Evolutionary conservation across 2,329 filamentous ascomycete species (phyloP).

Genomic region (Septoria petroselini): DNA sequence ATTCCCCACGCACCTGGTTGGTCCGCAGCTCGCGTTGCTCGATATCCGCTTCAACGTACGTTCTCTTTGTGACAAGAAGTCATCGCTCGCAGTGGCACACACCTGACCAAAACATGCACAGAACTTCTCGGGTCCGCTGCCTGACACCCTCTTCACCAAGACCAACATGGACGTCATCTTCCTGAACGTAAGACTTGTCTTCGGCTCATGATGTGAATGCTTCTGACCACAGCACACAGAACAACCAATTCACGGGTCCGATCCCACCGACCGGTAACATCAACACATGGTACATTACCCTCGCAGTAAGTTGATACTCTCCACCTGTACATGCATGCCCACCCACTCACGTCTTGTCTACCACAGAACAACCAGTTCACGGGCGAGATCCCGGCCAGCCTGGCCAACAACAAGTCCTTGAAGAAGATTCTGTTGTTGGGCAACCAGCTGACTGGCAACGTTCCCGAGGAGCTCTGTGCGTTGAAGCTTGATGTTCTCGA

Average conservation of each 20-base stretch:
- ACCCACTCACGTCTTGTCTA: too few relatives aligned
- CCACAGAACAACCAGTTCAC: constrained; percentile 18
- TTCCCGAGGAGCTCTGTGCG: constrained; percentile 20
- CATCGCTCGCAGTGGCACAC: too few relatives aligned
- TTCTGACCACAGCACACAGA: not conserved
- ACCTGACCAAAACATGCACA: too few relatives aligned
- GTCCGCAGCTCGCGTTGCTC: constrained; percentile 13
- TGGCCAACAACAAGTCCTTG: constrained; percentile 9
- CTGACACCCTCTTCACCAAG: constrained; percentile 13
- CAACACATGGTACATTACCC: constrained; percentile 6
- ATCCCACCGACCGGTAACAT: constrained; percentile 16
- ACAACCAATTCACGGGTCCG: constrained; percentile 20
- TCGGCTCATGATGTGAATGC: not conserved
- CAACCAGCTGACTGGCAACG: constrained; percentile 17
- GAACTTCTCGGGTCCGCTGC: constrained; percentile 13
- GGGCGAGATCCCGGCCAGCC: constrained; percentile 15
- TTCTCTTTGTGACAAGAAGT: too few relatives aligned
- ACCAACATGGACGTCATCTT: constrained; percentile 17
- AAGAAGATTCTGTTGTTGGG: constrained; percentile 15
- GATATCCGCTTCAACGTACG: constrained; percentile 21
- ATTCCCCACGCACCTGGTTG: constrained; percentile 15
- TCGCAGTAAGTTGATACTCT: constrained; percentile 1
- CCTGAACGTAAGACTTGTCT: constrained; percentile 16
- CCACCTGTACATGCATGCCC: too few relatives aligned
- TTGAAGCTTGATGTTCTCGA: constrained; percentile 16